Conservation (phyloP, 2,329 filamentous ascomycete genomes). For the Penicillium sp. region DNA sequence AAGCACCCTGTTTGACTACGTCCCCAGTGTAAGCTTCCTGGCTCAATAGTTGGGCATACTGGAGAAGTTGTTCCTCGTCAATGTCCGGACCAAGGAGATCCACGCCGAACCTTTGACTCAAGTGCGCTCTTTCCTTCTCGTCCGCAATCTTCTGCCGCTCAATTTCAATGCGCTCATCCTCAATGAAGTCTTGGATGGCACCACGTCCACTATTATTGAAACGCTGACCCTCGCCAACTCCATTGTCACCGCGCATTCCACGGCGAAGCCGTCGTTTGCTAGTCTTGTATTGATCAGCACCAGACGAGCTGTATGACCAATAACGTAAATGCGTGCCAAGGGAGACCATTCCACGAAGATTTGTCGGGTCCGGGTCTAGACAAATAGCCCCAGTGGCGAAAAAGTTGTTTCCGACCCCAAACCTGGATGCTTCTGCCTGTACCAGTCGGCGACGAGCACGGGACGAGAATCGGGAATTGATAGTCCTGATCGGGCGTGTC, state of each 20-base stretch:
- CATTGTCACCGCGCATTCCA: slow-evolving; percentile 59
- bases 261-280: slow-evolving; percentile 75
- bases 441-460: slow-evolving; percentile 71
- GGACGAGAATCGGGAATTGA: slow-evolving; percentile 78
- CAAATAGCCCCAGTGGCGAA: slow-evolving; percentile 77
- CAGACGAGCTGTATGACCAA: slow-evolving; percentile 86
- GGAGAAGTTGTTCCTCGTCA: slow-evolving; percentile 58
- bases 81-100: slow-evolving; percentile 59
- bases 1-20: slow-evolving; percentile 43
- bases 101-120: slow-evolving; percentile 78
- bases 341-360: slow-evolving; percentile 78
- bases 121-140: slow-evolving; percentile 61
- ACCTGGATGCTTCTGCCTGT: slow-evolving; percentile 62
- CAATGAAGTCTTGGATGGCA: slow-evolving; percentile 74
- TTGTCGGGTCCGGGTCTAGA: slow-evolving; percentile 80
- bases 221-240: slow-evolving; percentile 48
- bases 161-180: slow-evolving; percentile 76
- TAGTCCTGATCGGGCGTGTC: slow-evolving; percentile 69
- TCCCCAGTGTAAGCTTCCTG: slow-evolving; percentile 54
- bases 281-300: slow-evolving; percentile 65
- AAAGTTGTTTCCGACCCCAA: slow-evolving; percentile 67
- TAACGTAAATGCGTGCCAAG: slow-evolving; percentile 83
- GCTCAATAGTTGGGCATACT: slow-evolving; percentile 59
- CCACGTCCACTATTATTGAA: slow-evolving; percentile 61
- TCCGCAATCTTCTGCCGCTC: slow-evolving; percentile 65